Evolutionary conservation across 331 rosid genomes (phyloP).

Genomic region (Arachis monticola): DNA sequence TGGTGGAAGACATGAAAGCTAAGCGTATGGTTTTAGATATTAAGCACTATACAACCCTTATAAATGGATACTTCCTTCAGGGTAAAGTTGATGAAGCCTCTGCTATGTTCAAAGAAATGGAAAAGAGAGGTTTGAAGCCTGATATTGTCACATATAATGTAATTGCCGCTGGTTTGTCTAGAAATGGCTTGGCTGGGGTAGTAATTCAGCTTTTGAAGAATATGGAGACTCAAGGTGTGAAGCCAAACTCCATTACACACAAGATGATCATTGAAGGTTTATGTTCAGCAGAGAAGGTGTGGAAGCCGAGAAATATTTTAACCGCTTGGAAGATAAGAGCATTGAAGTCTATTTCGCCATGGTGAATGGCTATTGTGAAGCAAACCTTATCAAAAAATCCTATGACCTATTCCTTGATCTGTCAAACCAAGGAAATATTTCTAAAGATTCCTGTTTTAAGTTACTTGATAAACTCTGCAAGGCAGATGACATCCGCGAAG

Average conservation of each 20-base stretch:
- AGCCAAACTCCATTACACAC: constrained; percentile 57
- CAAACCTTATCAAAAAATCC: too few species aligned
- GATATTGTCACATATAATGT: constrained; percentile 72
- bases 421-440: too few species aligned
- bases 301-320: too few species aligned
- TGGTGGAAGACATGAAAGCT: constrained; percentile 65
- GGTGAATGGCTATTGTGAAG: too few species aligned
- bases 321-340: too few species aligned
- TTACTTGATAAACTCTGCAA: too few species aligned
- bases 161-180: constrained; percentile 65
- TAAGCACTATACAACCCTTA: constrained; percentile 77
- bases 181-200: constrained; percentile 50
- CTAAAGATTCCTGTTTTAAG: too few species aligned
- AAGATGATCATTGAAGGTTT: constrained; percentile 15
- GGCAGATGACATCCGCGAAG: too few species aligned
- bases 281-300: too few species aligned
- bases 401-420: too few species aligned
- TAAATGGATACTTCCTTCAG: constrained; percentile 60
- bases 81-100: constrained; percentile 50
- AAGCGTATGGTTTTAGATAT: constrained; percentile 56
- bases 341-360: too few species aligned
- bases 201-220: constrained; percentile 49
- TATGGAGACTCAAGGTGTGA: constrained; percentile 62
- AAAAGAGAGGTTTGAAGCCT: constrained; percentile 60
- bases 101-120: constrained; percentile 56